phyloP scores from a whole-genome alignment of 2,329 filamentous ascomycete genomes.

The Penicillium oxalicum region DNA sequence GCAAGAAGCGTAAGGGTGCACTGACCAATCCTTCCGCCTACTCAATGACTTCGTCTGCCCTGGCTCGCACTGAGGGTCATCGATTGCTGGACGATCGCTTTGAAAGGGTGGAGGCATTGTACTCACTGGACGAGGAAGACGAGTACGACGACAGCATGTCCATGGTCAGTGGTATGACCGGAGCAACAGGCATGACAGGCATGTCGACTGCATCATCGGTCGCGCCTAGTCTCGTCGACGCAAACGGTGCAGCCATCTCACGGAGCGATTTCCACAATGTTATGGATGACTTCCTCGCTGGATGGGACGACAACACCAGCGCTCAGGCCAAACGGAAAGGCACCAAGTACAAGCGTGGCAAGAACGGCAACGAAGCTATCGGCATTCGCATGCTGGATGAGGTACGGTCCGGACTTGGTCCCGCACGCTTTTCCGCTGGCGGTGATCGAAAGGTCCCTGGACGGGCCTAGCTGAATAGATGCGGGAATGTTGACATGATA shows the following conservation, averaged over 20 bases:
- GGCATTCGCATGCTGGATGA: conserved; percentile 89
- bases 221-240: conserved; percentile 49
- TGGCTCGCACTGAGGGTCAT: conserved; percentile 81
- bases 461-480: conserved; percentile 23
- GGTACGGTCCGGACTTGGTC: conserved; percentile 72
- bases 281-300: conserved; percentile 86
- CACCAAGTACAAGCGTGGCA: conserved; percentile 55
- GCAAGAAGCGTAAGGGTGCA: conserved; percentile 93
- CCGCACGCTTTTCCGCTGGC: conserved; percentile 54
- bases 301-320: conserved; percentile 43
- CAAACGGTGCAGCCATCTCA: conserved; percentile 44
- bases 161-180: conserved; percentile 42
- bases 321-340: conserved; percentile 40
- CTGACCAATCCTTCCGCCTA: conserved; percentile 80
- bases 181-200: conserved; percentile 55
- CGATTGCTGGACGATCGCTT: conserved; percentile 83
- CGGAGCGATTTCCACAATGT: conserved; percentile 79
- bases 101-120: conserved; percentile 81
- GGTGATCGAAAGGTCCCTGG: conserved; percentile 21
- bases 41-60: conserved; percentile 84
- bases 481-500: conserved; percentile 15
- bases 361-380: conserved; percentile 72
- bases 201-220: conserved; percentile 50
- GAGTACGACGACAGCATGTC: conserved; percentile 50
- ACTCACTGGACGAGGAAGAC: conserved; percentile 56